These are phyloP conservation scores for Plasmodium vivax DNA, from an alignment of 169 alveolate genomes.

Conservation along the genomic window DNA sequence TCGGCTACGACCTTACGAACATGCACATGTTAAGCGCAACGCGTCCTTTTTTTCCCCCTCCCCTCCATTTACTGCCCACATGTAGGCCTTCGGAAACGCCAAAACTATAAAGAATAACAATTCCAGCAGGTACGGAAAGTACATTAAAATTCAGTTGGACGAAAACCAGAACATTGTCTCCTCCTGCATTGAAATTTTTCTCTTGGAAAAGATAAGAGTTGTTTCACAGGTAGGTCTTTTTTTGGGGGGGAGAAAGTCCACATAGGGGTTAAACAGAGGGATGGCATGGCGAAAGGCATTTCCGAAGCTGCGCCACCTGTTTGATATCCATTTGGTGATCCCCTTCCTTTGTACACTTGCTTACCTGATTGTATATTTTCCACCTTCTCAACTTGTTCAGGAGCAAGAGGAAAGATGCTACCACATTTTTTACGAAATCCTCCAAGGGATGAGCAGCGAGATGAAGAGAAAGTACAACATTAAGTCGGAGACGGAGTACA, in stretches of 20 bases:
- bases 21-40: not conserved
- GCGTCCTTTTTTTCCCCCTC: not conserved
- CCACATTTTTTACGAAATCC: constrained; percentile 79
- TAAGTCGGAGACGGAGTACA: constrained; percentile 33
- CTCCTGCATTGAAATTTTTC: constrained; percentile 58
- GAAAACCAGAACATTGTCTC: constrained; percentile 71
- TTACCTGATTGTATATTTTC: not conserved
- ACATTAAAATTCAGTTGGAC: constrained; percentile 93
- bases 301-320: not conserved
- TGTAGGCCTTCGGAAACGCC: constrained; percentile 99
- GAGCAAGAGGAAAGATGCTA: constrained; percentile 79
- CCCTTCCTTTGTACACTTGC: not conserved
- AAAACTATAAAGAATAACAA: constrained; percentile 97
- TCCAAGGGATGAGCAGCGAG: constrained; percentile 69
- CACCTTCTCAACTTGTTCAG: constrained; percentile 4
- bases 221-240: constrained; percentile 63
- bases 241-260: not conserved
- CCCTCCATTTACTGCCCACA: constrained; percentile 88
- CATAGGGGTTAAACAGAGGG: not conserved
- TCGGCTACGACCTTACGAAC: not conserved
- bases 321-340: not conserved
- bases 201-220: constrained; percentile 72
- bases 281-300: not conserved
- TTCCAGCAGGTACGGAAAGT: constrained; percentile 98
- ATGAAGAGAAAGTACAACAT: constrained; percentile 62